These are phyloP conservation scores for Ocimum tenuiflorum DNA, from an alignment of 257 asterid species.

Conservation along the genomic window DNA sequence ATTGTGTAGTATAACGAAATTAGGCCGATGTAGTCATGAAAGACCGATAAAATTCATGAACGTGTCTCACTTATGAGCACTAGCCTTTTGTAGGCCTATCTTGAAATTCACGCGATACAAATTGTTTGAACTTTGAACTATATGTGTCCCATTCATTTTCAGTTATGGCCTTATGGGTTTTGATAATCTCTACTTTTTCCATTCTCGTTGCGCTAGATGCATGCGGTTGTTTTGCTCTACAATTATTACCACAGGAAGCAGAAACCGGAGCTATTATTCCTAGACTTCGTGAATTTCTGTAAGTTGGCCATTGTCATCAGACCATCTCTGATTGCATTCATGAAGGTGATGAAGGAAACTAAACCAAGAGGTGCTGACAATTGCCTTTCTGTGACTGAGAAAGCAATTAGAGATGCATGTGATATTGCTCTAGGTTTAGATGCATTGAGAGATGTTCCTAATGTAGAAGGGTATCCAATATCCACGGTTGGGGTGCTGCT, in stretches of 20 bases:
- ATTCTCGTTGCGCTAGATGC: constrained; percentile 42
- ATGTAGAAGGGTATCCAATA: constrained; percentile 40
- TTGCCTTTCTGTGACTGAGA: constrained; percentile 49
- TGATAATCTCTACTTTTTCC: neutral
- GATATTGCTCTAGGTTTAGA: constrained; percentile 41
- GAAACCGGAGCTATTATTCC: constrained; percentile 24
- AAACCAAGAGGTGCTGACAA: constrained; percentile 17
- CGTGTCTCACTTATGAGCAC: neutral
- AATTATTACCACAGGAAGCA: constrained; percentile 68
- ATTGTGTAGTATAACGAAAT: neutral
- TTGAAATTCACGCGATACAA: neutral
- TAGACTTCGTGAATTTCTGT: constrained; percentile 44
- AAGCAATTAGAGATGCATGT: constrained; percentile 62
- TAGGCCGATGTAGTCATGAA: neutral
- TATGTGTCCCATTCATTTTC: neutral
- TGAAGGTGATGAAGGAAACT: constrained; percentile 26
- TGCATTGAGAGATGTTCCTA: constrained; percentile 32
- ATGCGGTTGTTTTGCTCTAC: constrained; percentile 71
- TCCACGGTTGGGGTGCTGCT: constrained; percentile 52
- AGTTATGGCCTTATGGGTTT: neutral
- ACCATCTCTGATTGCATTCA: constrained; percentile 44
- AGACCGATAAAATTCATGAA: neutral
- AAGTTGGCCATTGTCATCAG: constrained; percentile 41
- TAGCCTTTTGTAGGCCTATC: neutral
- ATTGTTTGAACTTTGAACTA: neutral